A percentile compares a stretch with the other conserved stretches of the same genome.
These are phyloP conservation scores for Paecilomyces sp. DNA, from an alignment of 2,329 filamentous ascomycete genomes.

Conservation along the genomic window DNA sequence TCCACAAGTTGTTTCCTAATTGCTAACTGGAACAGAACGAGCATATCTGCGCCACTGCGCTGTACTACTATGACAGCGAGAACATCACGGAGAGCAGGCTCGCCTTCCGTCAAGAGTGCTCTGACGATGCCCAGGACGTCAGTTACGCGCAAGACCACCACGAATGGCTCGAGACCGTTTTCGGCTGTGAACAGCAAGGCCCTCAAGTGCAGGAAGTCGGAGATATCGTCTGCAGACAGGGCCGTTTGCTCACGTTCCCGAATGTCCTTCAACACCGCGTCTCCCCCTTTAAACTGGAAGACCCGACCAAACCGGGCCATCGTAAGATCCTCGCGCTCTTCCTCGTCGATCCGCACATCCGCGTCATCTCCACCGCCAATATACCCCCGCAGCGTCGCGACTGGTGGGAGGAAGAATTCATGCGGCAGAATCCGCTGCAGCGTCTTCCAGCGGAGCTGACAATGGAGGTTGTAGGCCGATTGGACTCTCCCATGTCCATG, in stretches of 20 bases:
- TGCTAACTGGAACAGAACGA: constrained; percentile 42
- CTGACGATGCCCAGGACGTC: neutral
- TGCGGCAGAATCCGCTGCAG: neutral
- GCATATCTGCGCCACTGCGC: constrained; percentile 54
- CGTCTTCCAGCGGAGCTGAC: constrained; percentile 16
- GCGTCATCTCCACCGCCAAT: constrained; percentile 18
- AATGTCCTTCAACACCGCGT: constrained; percentile 17
- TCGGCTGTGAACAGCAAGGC: constrained; percentile 2
- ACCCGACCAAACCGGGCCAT: constrained; percentile 14
- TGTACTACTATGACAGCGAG: constrained; percentile 58
- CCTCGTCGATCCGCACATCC: constrained; percentile 16
- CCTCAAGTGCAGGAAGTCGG: constrained; percentile 8
- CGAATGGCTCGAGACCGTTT: constrained; percentile 6
- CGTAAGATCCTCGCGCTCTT: constrained; percentile 20
- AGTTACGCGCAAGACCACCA: constrained; percentile 3
- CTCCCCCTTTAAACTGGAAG: constrained; percentile 12
- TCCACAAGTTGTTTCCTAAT: neutral
- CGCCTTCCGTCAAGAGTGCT: constrained; percentile 40
- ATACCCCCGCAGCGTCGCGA: constrained; percentile 13
- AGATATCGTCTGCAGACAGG: constrained; percentile 8
- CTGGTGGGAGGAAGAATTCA: neutral
- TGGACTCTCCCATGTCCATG: constrained; percentile 19
- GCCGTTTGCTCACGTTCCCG: constrained; percentile 12
- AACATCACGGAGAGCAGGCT: constrained; percentile 53
- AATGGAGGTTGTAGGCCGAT: constrained; percentile 18